Percentiles rank a stretch among this genome's conserved stretches.
Evolutionary conservation across 2,329 filamentous ascomycete genomes (phyloP).

Genomic region (Aspergillus persii): DNA sequence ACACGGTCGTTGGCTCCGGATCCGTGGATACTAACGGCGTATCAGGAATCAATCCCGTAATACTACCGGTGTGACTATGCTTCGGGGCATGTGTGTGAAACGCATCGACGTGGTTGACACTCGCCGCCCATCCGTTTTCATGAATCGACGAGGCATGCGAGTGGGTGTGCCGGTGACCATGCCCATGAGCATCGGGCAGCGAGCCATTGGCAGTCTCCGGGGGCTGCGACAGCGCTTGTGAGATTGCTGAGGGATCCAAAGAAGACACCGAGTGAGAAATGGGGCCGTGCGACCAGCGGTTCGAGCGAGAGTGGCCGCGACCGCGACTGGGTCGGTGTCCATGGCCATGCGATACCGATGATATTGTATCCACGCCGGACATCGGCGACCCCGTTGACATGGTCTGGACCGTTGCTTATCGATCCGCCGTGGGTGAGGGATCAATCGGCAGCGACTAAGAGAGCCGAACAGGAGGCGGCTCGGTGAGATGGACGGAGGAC

Average conservation of each 20-base stretch:
- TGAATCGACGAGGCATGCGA: constrained; percentile 2
- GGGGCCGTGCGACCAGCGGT: constrained; percentile 29
- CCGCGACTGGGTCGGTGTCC: constrained; percentile 22
- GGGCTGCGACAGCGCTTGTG: constrained; percentile 18
- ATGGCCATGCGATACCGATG: constrained; percentile 24
- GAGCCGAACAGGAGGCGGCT: constrained; percentile 13
- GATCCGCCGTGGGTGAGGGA: constrained; percentile 6
- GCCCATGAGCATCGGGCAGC: constrained; percentile 22
- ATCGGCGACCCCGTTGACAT: constrained; percentile 36
- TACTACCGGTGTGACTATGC: constrained; percentile 4
- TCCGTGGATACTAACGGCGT: neutral
- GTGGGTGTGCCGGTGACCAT: constrained; percentile 38
- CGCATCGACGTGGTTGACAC: neutral
- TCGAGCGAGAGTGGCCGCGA: constrained; percentile 36
- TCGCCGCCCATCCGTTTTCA: neutral
- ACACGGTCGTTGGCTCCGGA: neutral
- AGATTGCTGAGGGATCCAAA: constrained; percentile 16
- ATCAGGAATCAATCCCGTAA: constrained; percentile 1
- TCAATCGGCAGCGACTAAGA: constrained; percentile 1
- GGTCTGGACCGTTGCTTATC: constrained; percentile 15
- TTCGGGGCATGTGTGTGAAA: constrained; percentile 3
- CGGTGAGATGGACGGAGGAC: constrained; percentile 5
- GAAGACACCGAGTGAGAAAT: constrained; percentile 24
- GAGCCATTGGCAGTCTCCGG: constrained; percentile 24
- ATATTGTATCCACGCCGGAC: constrained; percentile 29